Percentiles rank a stretch among this genome's conserved stretches.
Evolutionary conservation across 305 asterid species (phyloP).

Genomic region (Fraxinus baroniana): DNA sequence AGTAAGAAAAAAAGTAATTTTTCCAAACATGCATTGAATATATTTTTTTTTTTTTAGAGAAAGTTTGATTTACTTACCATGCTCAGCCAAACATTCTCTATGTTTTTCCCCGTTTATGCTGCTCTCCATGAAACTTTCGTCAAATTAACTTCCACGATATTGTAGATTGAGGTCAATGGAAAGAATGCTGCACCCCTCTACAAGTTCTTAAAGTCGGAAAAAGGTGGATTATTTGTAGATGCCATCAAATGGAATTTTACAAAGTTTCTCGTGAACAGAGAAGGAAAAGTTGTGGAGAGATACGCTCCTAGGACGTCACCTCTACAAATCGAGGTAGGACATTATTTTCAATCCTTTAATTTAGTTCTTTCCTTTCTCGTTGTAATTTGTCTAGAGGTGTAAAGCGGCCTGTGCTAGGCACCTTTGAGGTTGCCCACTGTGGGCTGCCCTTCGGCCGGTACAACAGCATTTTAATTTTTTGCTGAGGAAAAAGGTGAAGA

Average conservation of each 20-base stretch:
- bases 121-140: neutral
- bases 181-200: constrained; percentile 68
- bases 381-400: neutral
- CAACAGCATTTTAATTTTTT: neutral
- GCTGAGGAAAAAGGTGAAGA: neutral
- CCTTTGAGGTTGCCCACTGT: neutral
- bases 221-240: constrained; percentile 53
- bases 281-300: constrained; percentile 70
- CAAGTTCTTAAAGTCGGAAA: constrained; percentile 75
- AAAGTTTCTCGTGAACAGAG: constrained; percentile 68
- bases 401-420: neutral
- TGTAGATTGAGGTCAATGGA: constrained; percentile 76
- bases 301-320: constrained; percentile 71
- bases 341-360: neutral
- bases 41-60: neutral
- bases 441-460: neutral
- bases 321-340: constrained; percentile 64
- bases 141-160: neutral
- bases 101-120: neutral
- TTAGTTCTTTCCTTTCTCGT: neutral
- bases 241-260: constrained; percentile 90
- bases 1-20: neutral
- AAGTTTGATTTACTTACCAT: neutral
- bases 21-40: neutral
- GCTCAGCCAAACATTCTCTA: neutral